Percentiles rank a stretch among this genome's conserved stretches.
Conservation (phyloP, 2,329 filamentous ascomycete genomes). For the Cladosporium oxysporum region DNA sequence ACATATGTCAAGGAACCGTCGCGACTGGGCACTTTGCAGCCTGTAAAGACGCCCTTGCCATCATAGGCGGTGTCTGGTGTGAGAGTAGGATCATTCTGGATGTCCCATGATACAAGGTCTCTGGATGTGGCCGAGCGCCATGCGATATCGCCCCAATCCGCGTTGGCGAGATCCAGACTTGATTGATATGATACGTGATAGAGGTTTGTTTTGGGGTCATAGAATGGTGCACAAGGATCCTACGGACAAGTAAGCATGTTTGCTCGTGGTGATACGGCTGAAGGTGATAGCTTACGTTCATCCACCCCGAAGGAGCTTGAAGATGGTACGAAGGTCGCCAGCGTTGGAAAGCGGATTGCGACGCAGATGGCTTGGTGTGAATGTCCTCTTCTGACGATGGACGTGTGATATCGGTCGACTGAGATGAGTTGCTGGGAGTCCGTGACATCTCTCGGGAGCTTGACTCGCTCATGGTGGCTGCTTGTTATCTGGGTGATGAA, state of each 20-base stretch:
- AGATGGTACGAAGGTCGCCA: slow-evolving; percentile 41
- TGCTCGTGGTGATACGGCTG: not conserved
- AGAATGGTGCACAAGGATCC: slow-evolving; percentile 46
- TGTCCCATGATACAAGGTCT: slow-evolving; percentile 44
- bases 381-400: slow-evolving; percentile 19
- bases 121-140: slow-evolving; percentile 45
- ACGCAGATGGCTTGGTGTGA: not conserved
- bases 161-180: slow-evolving; percentile 43
- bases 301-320: slow-evolving; percentile 42
- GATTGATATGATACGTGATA: slow-evolving; percentile 47
- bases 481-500: not conserved
- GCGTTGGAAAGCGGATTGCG: slow-evolving; percentile 20
- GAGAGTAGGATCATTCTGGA: slow-evolving; percentile 34
- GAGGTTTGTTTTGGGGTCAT: slow-evolving; percentile 41
- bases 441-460: slow-evolving; percentile 19
- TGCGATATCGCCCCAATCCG: slow-evolving; percentile 46
- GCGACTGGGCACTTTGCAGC: slow-evolving; percentile 39
- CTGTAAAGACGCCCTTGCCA: slow-evolving; percentile 45
- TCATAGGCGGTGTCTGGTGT: slow-evolving; percentile 42
- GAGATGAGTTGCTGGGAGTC: slow-evolving; percentile 15
- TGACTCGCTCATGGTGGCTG: slow-evolving; percentile 21
- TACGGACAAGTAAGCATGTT: not conserved
- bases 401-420: slow-evolving; percentile 17
- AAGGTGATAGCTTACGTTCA: slow-evolving; percentile 34
- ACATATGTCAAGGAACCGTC: slow-evolving; percentile 39